A percentile compares a stretch with the other conserved stretches of the same genome.
phyloP scores from a whole-genome alignment of 208 protist genomes.

The Tritrichomonas musculus region DNA sequence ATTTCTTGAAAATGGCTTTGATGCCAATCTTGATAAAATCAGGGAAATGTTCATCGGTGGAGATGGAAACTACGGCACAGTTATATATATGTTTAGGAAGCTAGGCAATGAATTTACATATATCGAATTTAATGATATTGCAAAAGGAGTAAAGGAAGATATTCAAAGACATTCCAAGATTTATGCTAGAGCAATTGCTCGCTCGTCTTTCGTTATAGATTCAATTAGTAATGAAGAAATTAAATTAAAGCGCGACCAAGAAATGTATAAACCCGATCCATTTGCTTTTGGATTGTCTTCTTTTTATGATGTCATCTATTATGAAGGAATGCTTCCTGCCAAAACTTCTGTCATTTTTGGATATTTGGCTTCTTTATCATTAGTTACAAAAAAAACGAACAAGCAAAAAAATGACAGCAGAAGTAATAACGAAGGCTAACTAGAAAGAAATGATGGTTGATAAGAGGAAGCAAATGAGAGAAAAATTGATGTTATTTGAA shows the following conservation, averaged over 20 bases:
- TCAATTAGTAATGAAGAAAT: neutral
- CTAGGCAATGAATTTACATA: neutral
- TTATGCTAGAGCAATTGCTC: neutral
- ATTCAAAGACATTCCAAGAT: neutral
- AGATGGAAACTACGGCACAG: conserved; percentile 6
- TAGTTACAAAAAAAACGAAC: too few species aligned
- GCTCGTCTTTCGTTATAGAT: neutral
- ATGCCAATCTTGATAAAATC: neutral
- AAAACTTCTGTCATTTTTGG: too few species aligned
- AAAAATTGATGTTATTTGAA: too few species aligned
- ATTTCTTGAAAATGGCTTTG: neutral
- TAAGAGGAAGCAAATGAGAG: too few species aligned
- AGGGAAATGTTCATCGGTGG: neutral
- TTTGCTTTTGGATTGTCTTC: neutral
- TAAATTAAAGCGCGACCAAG: neutral
- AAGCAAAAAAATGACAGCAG: too few species aligned
- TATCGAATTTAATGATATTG: neutral
- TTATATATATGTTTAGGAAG: conserved; percentile 26
- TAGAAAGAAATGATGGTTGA: too few species aligned
- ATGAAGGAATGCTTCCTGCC: too few species aligned
- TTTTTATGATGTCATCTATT: neutral
- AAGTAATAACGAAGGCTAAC: too few species aligned
- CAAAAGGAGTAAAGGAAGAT: neutral
- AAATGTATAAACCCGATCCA: neutral
- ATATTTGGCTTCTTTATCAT: too few species aligned